These are phyloP conservation scores for Colletotrichum godetiae DNA, from an alignment of 2,329 filamentous ascomycete genomes.

Conservation along the genomic window DNA sequence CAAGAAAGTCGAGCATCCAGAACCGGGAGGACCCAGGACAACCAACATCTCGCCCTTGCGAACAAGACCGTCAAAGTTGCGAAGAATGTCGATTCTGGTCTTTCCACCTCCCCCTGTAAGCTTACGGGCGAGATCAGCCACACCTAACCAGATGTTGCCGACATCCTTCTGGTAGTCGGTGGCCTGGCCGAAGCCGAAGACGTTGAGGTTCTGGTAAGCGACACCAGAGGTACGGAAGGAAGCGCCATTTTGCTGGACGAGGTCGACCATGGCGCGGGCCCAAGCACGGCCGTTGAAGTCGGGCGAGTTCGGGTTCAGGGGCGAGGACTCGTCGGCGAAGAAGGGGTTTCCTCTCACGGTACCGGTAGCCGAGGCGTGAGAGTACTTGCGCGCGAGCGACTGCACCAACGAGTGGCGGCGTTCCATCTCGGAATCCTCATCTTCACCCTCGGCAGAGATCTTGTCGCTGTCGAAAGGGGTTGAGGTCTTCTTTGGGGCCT, in stretches of 20 bases:
- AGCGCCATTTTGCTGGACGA: slow-evolving; percentile 63
- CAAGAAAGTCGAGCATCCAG: slow-evolving; percentile 86
- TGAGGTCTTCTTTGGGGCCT: slow-evolving; percentile 34
- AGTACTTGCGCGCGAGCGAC: slow-evolving; percentile 66
- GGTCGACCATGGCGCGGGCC: slow-evolving; percentile 68
- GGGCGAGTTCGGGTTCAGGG: slow-evolving; percentile 62
- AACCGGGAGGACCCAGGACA: slow-evolving; percentile 77
- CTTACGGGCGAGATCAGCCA: slow-evolving; percentile 55
- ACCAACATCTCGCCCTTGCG: slow-evolving; percentile 80
- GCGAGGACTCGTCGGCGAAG: slow-evolving; percentile 60
- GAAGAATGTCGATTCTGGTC: slow-evolving; percentile 75
- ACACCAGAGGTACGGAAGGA: slow-evolving; percentile 72
- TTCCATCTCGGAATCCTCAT: slow-evolving; percentile 57
- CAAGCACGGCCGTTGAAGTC: slow-evolving; percentile 68
- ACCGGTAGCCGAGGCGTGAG: slow-evolving; percentile 55
- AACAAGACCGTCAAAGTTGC: slow-evolving; percentile 75
- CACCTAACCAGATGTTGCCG: slow-evolving; percentile 68
- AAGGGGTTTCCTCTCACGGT: slow-evolving; percentile 61
- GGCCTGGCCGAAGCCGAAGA: slow-evolving; percentile 73
- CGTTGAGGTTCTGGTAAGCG: slow-evolving; percentile 74
- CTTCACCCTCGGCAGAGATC: slow-evolving; percentile 47
- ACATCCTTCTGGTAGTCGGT: slow-evolving; percentile 80
- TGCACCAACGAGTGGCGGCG: slow-evolving; percentile 65
- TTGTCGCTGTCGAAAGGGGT: slow-evolving; percentile 37
- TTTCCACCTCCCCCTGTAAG: slow-evolving; percentile 64